Conservation (phyloP, 345 rosid species). For the Turnera subulata region DNA sequence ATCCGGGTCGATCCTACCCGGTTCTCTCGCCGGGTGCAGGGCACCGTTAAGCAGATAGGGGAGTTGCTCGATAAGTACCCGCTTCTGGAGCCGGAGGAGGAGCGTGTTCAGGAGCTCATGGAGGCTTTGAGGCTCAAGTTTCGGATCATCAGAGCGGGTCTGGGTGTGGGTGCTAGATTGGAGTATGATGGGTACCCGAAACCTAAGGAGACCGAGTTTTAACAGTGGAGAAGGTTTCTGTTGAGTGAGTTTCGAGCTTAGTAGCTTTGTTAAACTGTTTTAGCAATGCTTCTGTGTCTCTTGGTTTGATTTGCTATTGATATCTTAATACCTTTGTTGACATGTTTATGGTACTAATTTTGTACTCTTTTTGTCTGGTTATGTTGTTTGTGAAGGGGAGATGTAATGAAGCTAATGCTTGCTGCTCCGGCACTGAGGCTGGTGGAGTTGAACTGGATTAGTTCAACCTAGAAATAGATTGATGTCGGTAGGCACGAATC, state of each 20-base stretch:
- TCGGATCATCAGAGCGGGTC: conserved; percentile 58
- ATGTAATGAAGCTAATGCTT: too few species aligned
- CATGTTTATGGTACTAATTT: too few species aligned
- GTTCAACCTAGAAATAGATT: too few species aligned
- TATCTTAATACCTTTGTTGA: too few species aligned
- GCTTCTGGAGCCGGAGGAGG: conserved; percentile 59
- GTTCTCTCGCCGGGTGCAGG: conserved; percentile 52
- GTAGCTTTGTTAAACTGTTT: too few species aligned
- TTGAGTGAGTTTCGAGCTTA: neutral
- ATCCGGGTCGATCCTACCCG: conserved; percentile 40
- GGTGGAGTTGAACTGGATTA: too few species aligned
- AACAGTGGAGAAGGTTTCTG: conserved; percentile 9
- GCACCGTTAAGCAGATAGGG: conserved; percentile 54
- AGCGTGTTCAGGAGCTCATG: conserved; percentile 50
- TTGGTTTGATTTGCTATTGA: too few species aligned
- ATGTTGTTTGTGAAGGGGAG: too few species aligned
- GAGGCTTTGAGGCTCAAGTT: conserved; percentile 59
- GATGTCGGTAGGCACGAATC: too few species aligned
- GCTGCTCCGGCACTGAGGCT: too few species aligned
- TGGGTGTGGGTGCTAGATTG: conserved; percentile 44
- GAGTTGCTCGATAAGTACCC: conserved; percentile 53
- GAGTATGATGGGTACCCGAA: conserved; percentile 63
- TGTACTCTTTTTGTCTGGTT: too few species aligned
- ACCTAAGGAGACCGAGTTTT: conserved; percentile 57
- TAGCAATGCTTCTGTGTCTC: too few species aligned